Evolutionary conservation across 192 early-diverging fungal genomes (phyloP).

Genomic region (Phycomyces blakesleeanus): DNA sequence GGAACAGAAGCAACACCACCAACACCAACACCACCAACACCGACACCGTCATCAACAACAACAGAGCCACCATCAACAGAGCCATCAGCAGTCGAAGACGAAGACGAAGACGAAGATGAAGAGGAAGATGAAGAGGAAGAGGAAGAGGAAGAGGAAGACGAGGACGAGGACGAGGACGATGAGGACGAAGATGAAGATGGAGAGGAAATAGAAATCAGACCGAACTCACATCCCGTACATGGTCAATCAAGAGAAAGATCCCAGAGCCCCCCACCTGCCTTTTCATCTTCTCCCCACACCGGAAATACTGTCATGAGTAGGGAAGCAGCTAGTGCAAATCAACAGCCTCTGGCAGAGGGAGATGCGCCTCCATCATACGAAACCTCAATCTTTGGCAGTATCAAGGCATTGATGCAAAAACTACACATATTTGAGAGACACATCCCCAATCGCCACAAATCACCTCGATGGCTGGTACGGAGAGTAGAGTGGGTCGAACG

Average conservation of each 20-base stretch:
- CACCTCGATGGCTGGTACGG: constrained; percentile 28
- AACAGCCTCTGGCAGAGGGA: background rate
- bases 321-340: background rate
- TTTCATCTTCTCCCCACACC: background rate
- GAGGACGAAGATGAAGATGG: too few relatives aligned
- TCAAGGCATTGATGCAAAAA: constrained; percentile 17
- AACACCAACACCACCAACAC: too few relatives aligned
- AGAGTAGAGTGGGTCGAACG: constrained; percentile 22
- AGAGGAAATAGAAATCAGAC: too few relatives aligned
- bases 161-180: too few relatives aligned
- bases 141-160: too few relatives aligned
- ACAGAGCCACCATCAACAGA: too few relatives aligned
- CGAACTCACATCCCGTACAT: background rate
- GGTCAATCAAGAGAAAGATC: background rate
- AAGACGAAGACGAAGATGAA: too few relatives aligned
- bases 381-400: constrained; percentile 25
- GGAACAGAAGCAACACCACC: background rate
- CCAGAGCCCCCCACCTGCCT: constrained; percentile 11
- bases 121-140: too few relatives aligned
- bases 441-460: constrained; percentile 32
- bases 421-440: constrained; percentile 26
- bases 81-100: too few relatives aligned
- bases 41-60: too few relatives aligned
- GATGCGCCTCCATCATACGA: constrained; percentile 35
- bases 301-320: background rate